Base-by-base conservation (phyloP, 2,329 filamentous ascomycete species). In the Aspergillus oerlinghausenensis region DNA sequence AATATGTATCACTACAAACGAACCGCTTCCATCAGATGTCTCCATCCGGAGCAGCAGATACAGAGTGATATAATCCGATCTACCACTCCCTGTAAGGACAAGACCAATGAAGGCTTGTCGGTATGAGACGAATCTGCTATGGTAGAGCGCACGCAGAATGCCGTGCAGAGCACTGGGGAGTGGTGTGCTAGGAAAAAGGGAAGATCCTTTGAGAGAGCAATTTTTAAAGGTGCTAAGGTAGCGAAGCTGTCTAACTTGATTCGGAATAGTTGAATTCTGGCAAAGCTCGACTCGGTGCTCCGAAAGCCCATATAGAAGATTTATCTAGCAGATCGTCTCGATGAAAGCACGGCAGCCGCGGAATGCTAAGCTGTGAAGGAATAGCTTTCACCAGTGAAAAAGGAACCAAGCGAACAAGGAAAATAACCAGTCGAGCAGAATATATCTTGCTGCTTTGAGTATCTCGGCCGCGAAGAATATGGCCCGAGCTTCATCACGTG, bases 11-110 rank as follows among this genome's bases (percentile, higher is more conserved):
- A 83, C 86, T 85, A 70, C 85, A 86, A 70, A 80, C 88, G 88
- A 91, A 88, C 88, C 81, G 86, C 88, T 78, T 86, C 86, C 85
- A 84, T 90, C 88, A 90, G 80, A 80, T 79, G 75, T 70, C 59
- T 65, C 67, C 76, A 86, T 91, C 88, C 82, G 89, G 86, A 86
- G 88, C 86, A 89, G 88, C 87, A 91, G 88, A 91, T 91, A 91
- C 88, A 87, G 86, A 86, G 84, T 81, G 87, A 84, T 74, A 60
- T 54, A 66, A 66, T 75, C 84, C 74, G 65, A 77, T 89, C 85
- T 89, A 73, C 82, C 86, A 83, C 85, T 80, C 82, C 79, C 70
- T 70, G 65, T 70, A 68, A 64, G 61, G 69, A 70, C 65, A 74
- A 67, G 61, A 66, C 66, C 69, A 75, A 59, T 74, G 72, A 75